Conservation (phyloP, 2,329 filamentous ascomycete species). For the Endoconidiophora polonica region DNA sequence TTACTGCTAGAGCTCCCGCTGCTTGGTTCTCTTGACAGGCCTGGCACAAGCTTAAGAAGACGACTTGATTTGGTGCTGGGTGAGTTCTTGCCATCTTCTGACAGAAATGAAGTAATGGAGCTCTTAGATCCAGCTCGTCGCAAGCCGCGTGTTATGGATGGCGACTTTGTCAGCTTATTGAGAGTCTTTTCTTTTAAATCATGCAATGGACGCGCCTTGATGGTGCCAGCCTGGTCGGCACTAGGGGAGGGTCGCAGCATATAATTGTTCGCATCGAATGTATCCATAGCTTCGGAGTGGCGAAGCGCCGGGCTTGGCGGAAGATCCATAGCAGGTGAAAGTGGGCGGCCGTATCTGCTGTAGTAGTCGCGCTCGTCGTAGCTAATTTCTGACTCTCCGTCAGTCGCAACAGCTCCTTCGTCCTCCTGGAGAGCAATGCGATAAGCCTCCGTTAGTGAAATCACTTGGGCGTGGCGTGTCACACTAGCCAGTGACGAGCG, state of each 20-base stretch:
- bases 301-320: conserved; percentile 1
- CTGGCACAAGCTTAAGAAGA: conserved; percentile 9
- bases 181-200: conserved; percentile 9
- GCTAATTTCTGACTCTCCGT: conserved; percentile 8
- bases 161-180: conserved; percentile 7
- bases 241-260: background rate
- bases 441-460: conserved; percentile 12
- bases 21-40: conserved; percentile 10
- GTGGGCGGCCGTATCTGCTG: background rate
- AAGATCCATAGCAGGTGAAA: conserved; percentile 7
- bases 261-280: background rate
- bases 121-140: conserved; percentile 11
- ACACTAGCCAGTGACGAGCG: conserved; percentile 13
- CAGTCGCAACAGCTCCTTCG: conserved; percentile 10
- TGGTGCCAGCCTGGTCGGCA: conserved; percentile 5
- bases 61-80: conserved; percentile 9
- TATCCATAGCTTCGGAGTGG: background rate
- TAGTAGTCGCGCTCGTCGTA: conserved; percentile 9
- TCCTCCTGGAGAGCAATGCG: conserved; percentile 12
- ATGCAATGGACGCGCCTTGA: background rate
- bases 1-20: conserved; percentile 3
- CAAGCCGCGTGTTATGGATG: conserved; percentile 10
- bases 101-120: conserved; percentile 10
- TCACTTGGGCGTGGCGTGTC: conserved; percentile 12
- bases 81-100: conserved; percentile 8